Evolutionary conservation across 805 yeast species (phyloP), one percentile per base, ranked within the genome.

Genomic region (Yarrowia bubula): DNA sequence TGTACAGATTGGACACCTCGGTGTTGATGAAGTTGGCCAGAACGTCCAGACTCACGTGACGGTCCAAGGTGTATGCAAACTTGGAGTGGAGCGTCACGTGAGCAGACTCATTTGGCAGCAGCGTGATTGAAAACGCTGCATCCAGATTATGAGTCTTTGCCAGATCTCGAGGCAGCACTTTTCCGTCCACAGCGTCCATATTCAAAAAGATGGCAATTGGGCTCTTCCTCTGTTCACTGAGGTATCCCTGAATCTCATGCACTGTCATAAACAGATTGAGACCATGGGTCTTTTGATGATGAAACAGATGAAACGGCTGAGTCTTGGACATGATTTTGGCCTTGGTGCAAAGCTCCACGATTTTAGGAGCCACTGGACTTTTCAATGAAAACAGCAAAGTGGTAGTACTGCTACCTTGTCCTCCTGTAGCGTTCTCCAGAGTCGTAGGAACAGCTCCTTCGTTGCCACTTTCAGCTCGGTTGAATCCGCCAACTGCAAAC

Each of bases 231-330:
- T 65, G 57, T 67, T 77, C 80, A 22, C 69, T 67, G 4, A 53
- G 46, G 64, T 77, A 77, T 32, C 75, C 76, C 31, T 71, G 70
- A 10, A 73, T 43, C 53, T 77, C 80, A 43, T 77, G 80, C 1
- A 77, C 79, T 0, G 80, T 70, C 8, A 76, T 71, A 65, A 67
- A 76, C 67, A 67, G 67, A 13, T 70, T 65, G 14, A 74, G 67
- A 3, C 65, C 65, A 14, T 47, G 57, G 0, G 46, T 38, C 13
- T 46, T 46, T 28, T 46, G 47, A 32, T 61, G 55, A 39, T 82
- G 84, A 79, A 93, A 93, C 37, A 93, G 76, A 76, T 92, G 97
- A 76, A 92, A 91, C 3, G 97, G 92, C 55, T 91, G 88, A 1
- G 86, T 83, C 71, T 93, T 92, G 72, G 85, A 85, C 64, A 92